Evolutionary conservation across 2,329 filamentous ascomycete species (phyloP), one percentile per base, ranked within the genome.

Genomic region (Trichophyton rubrum): DNA sequence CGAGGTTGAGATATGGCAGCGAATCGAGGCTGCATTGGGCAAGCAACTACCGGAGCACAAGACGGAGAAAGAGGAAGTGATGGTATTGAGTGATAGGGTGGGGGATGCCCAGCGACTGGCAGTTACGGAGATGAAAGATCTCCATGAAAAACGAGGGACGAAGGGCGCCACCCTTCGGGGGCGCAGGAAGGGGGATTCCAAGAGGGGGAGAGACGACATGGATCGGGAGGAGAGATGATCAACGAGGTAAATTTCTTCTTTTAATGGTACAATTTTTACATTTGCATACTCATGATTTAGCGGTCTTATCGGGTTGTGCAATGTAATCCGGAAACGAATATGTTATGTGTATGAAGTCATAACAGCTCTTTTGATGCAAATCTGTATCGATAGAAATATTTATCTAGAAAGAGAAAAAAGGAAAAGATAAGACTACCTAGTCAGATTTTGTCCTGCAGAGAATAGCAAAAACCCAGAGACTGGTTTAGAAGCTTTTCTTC

Each of bases 21-120:
- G 90, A 20, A 95, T 95, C 58, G 91, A 96, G 73, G 83, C 84
- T 4, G 89, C 90, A 0, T 77, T 96, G 11, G 89, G 88, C 5
- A 87, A 87, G 76, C 85, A 91, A 75, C 77, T 93, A 60, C 74
- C 79, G 0, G 84, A 88, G 71, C 88, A 88, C 69, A 77, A 82
- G 6, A 79, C 83, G 0, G 83, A 86, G 59, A 89, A 89, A 75
- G 89, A 92, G 33, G 89, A 95, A 70, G 89, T 91, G 2, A 88
- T 93, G 83, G 80, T 91, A 0, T 86, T 95, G 74, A 85, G 85
- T 66, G 78, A 83, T 60, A 79, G 88, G 1, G 88, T 95, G 0
- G 85, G 88, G 61, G 89, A 95, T 72, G 90, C 90, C 0, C 89
- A 95, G 72, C 80, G 89, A 58, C 80, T 88, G 58, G 88, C 90